phyloP scores from a whole-genome alignment of 495 filamentous ascomycete genomes.

The Trypethelium eluteriae region DNA sequence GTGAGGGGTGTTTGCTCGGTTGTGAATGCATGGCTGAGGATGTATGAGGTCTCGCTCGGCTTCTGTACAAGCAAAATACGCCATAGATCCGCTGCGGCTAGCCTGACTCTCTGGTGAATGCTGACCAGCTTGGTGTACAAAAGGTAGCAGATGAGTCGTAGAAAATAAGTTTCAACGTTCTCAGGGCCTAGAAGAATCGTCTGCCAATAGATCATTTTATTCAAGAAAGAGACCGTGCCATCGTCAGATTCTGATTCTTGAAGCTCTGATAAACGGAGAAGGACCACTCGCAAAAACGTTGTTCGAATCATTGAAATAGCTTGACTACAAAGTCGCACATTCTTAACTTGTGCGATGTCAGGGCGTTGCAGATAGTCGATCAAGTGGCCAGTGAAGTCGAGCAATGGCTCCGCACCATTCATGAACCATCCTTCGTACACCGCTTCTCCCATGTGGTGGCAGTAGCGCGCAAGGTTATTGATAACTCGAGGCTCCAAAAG shows the following conservation, averaged over 20 bases:
- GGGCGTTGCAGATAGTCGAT: slow-evolving; percentile 85
- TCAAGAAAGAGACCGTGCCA: slow-evolving; percentile 60
- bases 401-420: slow-evolving; percentile 65
- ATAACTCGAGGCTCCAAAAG: slow-evolving; percentile 77
- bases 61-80: slow-evolving; percentile 90
- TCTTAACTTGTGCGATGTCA: slow-evolving; percentile 71
- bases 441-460: slow-evolving; percentile 72
- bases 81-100: slow-evolving; percentile 75
- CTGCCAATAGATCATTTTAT: slow-evolving; percentile 91
- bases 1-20: slow-evolving; percentile 64
- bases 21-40: slow-evolving; percentile 61
- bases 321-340: slow-evolving; percentile 78
- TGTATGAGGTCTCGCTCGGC: slow-evolving; percentile 65
- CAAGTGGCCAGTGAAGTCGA: slow-evolving; percentile 81
- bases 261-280: slow-evolving; percentile 76
- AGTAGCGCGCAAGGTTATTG: slow-evolving; percentile 75
- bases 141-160: slow-evolving; percentile 80
- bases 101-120: slow-evolving; percentile 53
- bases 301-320: slow-evolving; percentile 64
- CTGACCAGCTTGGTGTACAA: slow-evolving; percentile 78
- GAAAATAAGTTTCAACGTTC: slow-evolving; percentile 63
- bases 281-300: slow-evolving; percentile 64
- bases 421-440: slow-evolving; percentile 96
- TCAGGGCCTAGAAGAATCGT: slow-evolving; percentile 73
- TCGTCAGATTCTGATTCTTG: slow-evolving; percentile 53